phyloP scores from a whole-genome alignment of 352 stramenopile species.

The Phytophthora hybrid region DNA sequence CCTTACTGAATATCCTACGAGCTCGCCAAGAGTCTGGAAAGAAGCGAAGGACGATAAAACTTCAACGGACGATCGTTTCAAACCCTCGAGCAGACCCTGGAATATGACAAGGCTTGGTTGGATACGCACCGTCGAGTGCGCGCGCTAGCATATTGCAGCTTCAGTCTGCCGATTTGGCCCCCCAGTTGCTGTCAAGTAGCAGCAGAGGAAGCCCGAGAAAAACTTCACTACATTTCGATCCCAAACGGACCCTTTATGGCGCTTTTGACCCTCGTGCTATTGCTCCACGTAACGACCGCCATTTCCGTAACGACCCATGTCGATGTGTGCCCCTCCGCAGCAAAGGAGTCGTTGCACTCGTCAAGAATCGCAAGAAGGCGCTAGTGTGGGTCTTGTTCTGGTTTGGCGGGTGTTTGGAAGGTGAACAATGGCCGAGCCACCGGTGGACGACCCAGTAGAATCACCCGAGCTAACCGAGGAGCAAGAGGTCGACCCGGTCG shows the following conservation, averaged over 20 bases:
- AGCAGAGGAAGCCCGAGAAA: neutral
- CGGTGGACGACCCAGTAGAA: neutral
- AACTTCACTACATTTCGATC: no score
- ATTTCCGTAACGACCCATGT: conserved; percentile 20
- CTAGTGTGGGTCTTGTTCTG: neutral
- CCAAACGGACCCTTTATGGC: neutral
- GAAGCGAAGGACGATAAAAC: neutral
- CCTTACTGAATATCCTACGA: neutral
- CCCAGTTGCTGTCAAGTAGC: neutral
- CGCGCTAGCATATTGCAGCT: neutral
- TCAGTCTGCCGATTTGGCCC: neutral
- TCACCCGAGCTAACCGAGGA: neutral
- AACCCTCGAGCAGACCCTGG: neutral
- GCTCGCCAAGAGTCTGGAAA: neutral
- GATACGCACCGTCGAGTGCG: neutral
- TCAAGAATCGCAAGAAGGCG: conserved; percentile 12
- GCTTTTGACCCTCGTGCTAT: neutral
- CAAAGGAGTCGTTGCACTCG: conserved; percentile 10
- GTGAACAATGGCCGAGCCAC: conserved; percentile 12
- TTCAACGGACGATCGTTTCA: neutral
- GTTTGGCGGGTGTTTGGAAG: neutral
- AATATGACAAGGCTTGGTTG: neutral
- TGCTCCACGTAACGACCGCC: neutral
- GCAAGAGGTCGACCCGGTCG: neutral
- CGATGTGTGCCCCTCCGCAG: conserved; percentile 2